Conservation (phyloP, 139 green algal genomes). For the Auxenochlorella protothecoides region DNA sequence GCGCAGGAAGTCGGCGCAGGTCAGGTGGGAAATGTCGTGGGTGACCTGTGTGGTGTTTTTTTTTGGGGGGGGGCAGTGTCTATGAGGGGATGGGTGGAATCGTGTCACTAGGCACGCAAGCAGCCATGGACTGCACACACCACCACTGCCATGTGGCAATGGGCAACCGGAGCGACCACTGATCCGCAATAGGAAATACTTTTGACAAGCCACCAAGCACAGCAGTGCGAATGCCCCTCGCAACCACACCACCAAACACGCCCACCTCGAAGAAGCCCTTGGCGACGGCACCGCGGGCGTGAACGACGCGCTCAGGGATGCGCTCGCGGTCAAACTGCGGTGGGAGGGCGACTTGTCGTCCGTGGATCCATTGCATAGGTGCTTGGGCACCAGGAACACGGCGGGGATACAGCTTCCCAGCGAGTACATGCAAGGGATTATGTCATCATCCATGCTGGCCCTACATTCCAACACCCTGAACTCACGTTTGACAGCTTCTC, state of each 20-base stretch:
- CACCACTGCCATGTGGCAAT: too few relatives aligned
- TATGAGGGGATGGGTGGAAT: too few relatives aligned
- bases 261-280: slow-evolving; percentile 95
- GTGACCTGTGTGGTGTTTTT: slow-evolving; percentile 57
- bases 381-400: too few relatives aligned
- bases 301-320: slow-evolving; percentile 92
- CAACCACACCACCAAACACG: not conserved
- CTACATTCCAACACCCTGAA: not conserved
- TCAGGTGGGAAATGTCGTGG: slow-evolving; percentile 88
- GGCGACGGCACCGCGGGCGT: slow-evolving; percentile 81
- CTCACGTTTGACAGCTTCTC: slow-evolving; percentile 84
- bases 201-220: not conserved
- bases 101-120: too few relatives aligned
- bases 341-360: too few relatives aligned
- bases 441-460: not conserved
- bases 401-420: not conserved
- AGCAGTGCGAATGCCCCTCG: not conserved
- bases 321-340: slow-evolving; percentile 83
- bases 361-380: too few relatives aligned
- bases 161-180: too few relatives aligned
- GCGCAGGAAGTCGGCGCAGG: slow-evolving; percentile 88
- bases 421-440: not conserved
- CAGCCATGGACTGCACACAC: too few relatives aligned
- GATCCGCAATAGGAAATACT: too few relatives aligned
- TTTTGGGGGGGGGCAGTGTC: not conserved